Percentiles rank a stretch among this genome's conserved stretches.
Evolutionary conservation across 106 monocot species (phyloP).

Genomic region (Allium sativum): DNA sequence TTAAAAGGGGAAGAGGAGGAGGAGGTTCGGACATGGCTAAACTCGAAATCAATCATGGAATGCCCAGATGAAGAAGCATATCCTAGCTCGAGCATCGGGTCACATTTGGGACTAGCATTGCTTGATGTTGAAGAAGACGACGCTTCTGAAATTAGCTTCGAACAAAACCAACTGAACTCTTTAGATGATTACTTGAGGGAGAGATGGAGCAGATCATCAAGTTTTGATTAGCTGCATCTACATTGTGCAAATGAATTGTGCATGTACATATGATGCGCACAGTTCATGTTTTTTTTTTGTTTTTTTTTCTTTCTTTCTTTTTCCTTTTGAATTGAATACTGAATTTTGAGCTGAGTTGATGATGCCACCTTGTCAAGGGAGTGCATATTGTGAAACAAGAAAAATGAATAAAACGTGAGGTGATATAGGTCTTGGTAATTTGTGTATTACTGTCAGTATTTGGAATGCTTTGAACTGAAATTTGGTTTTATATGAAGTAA

Average conservation of each 20-base stretch:
- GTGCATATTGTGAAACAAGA: neutral
- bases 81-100: conserved; percentile 43
- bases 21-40: conserved; percentile 29
- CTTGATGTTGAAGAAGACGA: conserved; percentile 81
- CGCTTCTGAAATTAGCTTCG: conserved; percentile 54
- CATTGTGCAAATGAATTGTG: neutral
- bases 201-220: conserved; percentile 65
- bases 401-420: neutral
- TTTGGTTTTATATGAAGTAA: conserved; percentile 1
- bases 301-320: neutral
- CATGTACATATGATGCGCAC: neutral
- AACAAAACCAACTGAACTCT: conserved; percentile 33
- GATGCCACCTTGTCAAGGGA: conserved; percentile 2
- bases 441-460: neutral
- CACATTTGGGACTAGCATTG: conserved; percentile 71
- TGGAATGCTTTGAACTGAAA: neutral
- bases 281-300: neutral
- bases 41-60: conserved; percentile 9
- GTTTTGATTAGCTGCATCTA: conserved; percentile 47
- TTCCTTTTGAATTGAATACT: neutral
- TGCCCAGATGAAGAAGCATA: conserved; percentile 63
- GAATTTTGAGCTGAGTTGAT: neutral
- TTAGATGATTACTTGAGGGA: conserved; percentile 65
- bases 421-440: neutral
- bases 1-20: conserved; percentile 47